Base-by-base conservation (phyloP, 2,329 filamentous ascomycete species). In the Neocucurbitaria cava region DNA sequence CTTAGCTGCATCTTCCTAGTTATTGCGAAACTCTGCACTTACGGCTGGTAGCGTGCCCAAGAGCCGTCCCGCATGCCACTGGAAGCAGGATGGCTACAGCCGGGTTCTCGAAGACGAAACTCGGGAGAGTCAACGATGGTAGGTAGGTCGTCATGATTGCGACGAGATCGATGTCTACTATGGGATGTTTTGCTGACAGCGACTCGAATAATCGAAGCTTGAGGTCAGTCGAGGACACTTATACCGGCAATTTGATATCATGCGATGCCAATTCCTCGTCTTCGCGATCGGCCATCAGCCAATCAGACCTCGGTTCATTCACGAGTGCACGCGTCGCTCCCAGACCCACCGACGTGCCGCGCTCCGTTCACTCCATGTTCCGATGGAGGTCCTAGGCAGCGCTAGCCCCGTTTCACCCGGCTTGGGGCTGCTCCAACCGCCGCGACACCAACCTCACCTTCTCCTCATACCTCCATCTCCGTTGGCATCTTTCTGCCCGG, bases 21-120 rank as follows among this genome's bases (percentile, higher is more conserved):
- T 43, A 17, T 18, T 7, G 20, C 17, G 45, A 39, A 17, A 41
- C 46, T 7, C 24, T 33, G 46, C 49, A 73, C 85, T 66, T 80
- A 91, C 87, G 88, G 55, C 82, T 81, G 30, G 85, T 87, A 61
- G 82, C 80, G 76, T 85, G 91, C 51, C 91, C 91, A 54, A 93
- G 82, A n/a, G 85, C 85, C 2, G 87, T 87, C 36, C 92, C 92
- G 4, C 91, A 78, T 5, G 83, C 83, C 44, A 96, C 81, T 33
- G 92, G 92, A 1, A 96, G 81, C 35, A 96, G 83, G 58, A 95
- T 85, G 17, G 91, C 89, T 24, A 85, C 82, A 7, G 90, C 87
- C 4, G 90, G 86, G 71, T 85, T 87, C 68, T 86, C 82, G 75
- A 96, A 93, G 61, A 93, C 77, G 62, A 84, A 80, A 42, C 83